Base-by-base conservation (phyloP, 2,329 filamentous ascomycete species). In the Apiospora phragmitis region DNA sequence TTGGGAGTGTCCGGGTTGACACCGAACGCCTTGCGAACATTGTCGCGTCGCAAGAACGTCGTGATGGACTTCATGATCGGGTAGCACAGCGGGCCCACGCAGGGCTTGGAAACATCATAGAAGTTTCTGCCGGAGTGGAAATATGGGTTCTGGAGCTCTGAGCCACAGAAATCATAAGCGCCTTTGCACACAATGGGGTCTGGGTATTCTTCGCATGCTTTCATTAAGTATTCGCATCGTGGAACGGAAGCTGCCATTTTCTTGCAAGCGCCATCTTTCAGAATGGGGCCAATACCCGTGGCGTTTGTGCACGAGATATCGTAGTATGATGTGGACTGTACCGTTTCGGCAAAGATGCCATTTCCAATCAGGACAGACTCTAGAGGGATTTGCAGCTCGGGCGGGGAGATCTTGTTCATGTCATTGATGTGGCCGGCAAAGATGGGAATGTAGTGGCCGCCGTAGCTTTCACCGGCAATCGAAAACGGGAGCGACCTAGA, bases 381-480 rank as follows among this genome's bases (percentile, higher is more conserved):
- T 1, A 86, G 77, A 9, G 80, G 81, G 11, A 86, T 77, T 69
- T 84, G 80, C 1, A 82, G 78, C 43, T 81, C 77, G 0, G 73
- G 70, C 2, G 82, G 82, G 69, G 83, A 80, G 0, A 82, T 73
- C 12, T 78, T 71, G 70, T 86, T 86, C 70, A 85, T 83, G 1
- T 77, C 76, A 8, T 86, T 75, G 32, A 86, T 85, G 67, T 85
- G 78, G 21, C 81, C 79, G 6, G 80, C 83, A 7, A 83, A 78
- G 38, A 80, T 79, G 2, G 85, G 85, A 24, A 86, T 81, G 71
- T 86, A 87, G 73, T 86, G 82, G 8, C 85, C 85, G 35, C 83
- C 85, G 77, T 85, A 87, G 70, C 82, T 84, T 71, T 87, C 85
- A 0, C 85, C 85, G 0, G 85, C 82, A 38, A 87, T 82, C 62